Evolutionary conservation across 2,329 filamentous ascomycete species (phyloP), one percentile per base, ranked within the genome.

Genomic region (Colletotrichum viniferum): DNA sequence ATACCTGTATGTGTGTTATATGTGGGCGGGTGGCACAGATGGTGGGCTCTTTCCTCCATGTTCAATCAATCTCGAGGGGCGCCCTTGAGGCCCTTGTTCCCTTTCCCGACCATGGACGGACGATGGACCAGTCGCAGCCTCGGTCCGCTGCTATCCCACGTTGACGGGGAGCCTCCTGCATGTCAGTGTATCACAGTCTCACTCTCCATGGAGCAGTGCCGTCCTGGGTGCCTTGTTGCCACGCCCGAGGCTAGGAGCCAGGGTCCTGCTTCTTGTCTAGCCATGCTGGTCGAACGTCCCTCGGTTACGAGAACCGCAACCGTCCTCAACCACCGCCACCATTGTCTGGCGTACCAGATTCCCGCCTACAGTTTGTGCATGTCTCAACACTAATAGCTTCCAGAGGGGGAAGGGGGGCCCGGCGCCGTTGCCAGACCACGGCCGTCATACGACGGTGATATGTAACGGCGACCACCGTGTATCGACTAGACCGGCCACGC

Each of bases 181-280:
- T 75, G 69, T 72, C 73, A 58, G 56, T 67, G 72, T 72, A 72
- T 73, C 73, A 63, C 32, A 58, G 66, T 71, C 52, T 65, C 61
- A 28, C 34, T 66, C 52, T 14, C 52, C 36, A 38, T 55, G 66
- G 43, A 64, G 67, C 16, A 48, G 21, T 16, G 36, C 14, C 13
- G 52, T 58, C 70, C 56, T 68, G 70, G 70, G 63, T 68, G 28
- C 55, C 68, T 66, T 30, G 55, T 34, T 18, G 18, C 28, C 67
- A 30, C 38, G 24, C 28, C 26, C 69, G 38, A 43, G 66, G 69
- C 55, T 63, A 32, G 55, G 43, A 34, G 38, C 55, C n/a, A 18
- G 69, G 69, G 56, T 69, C n/a, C 43, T 21, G 30, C 26, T n/a
- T 43, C 38, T 69, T 24, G 65, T 36, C 55, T 24, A 55, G 30